phyloP scores from a whole-genome alignment of 306 rosid species.

The Malus sieversii region DNA sequence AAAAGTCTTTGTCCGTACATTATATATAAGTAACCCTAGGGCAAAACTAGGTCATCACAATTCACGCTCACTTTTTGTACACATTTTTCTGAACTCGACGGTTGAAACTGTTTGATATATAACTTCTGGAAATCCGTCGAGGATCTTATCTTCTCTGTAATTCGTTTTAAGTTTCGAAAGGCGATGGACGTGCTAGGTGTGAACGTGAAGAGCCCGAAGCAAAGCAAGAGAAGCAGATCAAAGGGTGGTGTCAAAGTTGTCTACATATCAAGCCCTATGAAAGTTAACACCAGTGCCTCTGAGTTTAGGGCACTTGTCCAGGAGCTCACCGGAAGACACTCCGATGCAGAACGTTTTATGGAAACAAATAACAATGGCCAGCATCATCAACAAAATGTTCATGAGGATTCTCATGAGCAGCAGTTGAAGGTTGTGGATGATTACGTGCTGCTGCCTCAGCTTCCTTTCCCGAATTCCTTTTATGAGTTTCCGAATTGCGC shows the following conservation, averaged over 20 bases:
- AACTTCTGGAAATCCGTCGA: not conserved
- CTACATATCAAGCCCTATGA: constrained; percentile 80
- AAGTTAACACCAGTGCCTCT: constrained; percentile 68
- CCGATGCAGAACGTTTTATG: constrained; percentile 53
- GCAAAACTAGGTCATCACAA: not conserved
- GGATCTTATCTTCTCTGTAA: not conserved
- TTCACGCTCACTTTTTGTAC: not conserved
- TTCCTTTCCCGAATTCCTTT: constrained; percentile 9
- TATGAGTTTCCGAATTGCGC: not conserved
- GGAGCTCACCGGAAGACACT: constrained; percentile 73
- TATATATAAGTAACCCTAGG: not conserved
- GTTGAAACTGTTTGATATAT: not conserved
- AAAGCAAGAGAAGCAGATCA: constrained; percentile 21
- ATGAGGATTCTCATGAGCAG: not conserved
- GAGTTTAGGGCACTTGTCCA: constrained; percentile 81
- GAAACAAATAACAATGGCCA: constrained; percentile 10
- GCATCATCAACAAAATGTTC: not conserved
- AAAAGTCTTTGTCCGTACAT: not conserved
- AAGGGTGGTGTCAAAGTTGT: constrained; percentile 54
- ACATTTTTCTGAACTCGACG: not conserved
- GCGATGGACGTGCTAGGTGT: constrained; percentile 26
- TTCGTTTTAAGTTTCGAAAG: not conserved
- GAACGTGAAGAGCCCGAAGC: constrained; percentile 33
- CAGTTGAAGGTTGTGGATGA: constrained; percentile 1
- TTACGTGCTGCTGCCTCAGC: not conserved